Conservation (phyloP, 2,329 filamentous ascomycete genomes). For the Botryosphaeria dothidea region DNA sequence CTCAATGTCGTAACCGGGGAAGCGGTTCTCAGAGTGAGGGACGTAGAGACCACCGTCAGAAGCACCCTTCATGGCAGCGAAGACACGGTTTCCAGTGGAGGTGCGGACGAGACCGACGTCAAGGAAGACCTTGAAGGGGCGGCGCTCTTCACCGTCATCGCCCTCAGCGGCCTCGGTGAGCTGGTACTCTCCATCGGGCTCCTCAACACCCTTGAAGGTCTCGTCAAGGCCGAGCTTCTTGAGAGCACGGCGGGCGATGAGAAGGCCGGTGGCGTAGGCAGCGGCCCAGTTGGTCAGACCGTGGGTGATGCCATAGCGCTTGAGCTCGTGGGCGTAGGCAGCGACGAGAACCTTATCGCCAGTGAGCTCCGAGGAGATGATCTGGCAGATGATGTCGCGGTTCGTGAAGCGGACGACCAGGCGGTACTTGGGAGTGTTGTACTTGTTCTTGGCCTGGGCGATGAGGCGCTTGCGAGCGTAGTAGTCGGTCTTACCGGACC, state of each 20-base stretch:
- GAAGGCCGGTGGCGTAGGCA: slow-evolving; percentile 93
- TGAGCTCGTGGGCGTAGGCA: slow-evolving; percentile 97
- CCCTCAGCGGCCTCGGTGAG: slow-evolving; percentile 93
- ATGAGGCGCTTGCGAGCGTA: slow-evolving; percentile 99
- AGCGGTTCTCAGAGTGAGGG: slow-evolving; percentile 98
- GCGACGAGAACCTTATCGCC: slow-evolving; percentile 95
- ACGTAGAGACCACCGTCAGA: slow-evolving; percentile 96
- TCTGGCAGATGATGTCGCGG: slow-evolving; percentile 98
- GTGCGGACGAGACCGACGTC: slow-evolving; percentile 97
- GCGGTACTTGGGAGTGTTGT: slow-evolving; percentile 99
- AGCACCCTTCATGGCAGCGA: slow-evolving; percentile 99
- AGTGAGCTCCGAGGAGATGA: slow-evolving; percentile 91
- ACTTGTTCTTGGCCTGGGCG: slow-evolving; percentile 99
- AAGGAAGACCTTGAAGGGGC: slow-evolving; percentile 98
- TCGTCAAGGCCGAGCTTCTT: slow-evolving; percentile 96
- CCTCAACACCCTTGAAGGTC: slow-evolving; percentile 92
- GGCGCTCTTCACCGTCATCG: slow-evolving; percentile 88
- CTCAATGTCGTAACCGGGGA: slow-evolving; percentile 98
- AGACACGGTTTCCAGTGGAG: slow-evolving; percentile 97
- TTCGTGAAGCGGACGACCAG: slow-evolving; percentile 99
- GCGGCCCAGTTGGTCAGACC: slow-evolving; percentile 99
- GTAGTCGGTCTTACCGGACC: slow-evolving; percentile 99
- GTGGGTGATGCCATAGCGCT: slow-evolving; percentile 95
- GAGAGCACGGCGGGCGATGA: slow-evolving; percentile 93
- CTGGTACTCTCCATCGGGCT: slow-evolving; percentile 92